phyloP scores from a whole-genome alignment of 441 rosid species.

The Bocquillonia castaneifolia region DNA sequence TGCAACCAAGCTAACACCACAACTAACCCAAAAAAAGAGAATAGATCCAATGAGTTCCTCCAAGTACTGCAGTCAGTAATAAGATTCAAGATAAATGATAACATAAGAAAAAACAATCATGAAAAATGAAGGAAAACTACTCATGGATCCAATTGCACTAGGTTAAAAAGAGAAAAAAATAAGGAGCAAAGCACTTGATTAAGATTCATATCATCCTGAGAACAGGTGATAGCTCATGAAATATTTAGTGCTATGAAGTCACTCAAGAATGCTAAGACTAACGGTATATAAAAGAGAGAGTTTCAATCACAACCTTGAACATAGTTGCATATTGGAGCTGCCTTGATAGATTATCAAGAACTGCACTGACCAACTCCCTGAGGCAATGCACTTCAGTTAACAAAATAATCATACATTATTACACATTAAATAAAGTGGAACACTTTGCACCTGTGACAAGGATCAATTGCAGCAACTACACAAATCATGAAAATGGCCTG shows the following conservation, averaged over 20 bases:
- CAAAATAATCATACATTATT: conserved; percentile 6
- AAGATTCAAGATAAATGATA: not conserved
- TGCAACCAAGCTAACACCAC: conserved; percentile 85
- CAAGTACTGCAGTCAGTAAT: conserved; percentile 60
- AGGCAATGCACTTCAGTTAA: conserved; percentile 20
- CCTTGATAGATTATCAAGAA: conserved; percentile 71
- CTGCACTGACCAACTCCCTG: conserved; percentile 77
- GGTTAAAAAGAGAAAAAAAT: not conserved
- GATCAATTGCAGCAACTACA: conserved; percentile 76
- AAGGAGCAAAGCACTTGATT: not conserved
- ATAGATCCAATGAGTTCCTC: conserved; percentile 84
- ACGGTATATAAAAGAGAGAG: conserved; percentile 14
- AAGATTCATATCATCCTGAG: not conserved
- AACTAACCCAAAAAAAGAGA: conserved; percentile 83
- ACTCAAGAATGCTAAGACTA: conserved; percentile 4
- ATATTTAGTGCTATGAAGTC: not conserved
- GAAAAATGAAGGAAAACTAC: not conserved
- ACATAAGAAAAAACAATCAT: not conserved
- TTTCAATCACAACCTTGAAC: conserved; percentile 54
- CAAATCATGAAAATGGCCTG: conserved; percentile 96
- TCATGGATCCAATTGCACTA: not conserved
- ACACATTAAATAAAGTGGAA: conserved; percentile 14
- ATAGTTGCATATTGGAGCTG: conserved; percentile 70
- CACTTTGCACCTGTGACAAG: conserved; percentile 67
- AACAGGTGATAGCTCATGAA: not conserved